Conservation (phyloP, 2,329 filamentous ascomycete species). For the Alternaria viburni region DNA sequence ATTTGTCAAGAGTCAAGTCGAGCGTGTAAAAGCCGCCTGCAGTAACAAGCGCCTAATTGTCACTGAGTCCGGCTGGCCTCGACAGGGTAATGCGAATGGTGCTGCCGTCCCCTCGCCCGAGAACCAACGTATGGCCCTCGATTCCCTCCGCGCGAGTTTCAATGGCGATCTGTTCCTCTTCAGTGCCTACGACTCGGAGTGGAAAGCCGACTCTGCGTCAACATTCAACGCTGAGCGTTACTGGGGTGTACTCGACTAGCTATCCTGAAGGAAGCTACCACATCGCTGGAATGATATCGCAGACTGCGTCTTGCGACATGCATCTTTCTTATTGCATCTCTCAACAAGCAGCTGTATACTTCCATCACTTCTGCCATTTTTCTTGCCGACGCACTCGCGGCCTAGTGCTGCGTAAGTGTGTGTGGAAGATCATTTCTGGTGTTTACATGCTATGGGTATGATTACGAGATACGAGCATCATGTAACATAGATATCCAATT, state of each 20-base stretch:
- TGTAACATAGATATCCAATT: constrained; percentile 38
- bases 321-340: background rate
- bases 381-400: constrained; percentile 21
- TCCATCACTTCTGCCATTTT: constrained; percentile 17
- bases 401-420: constrained; percentile 19
- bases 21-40: constrained; percentile 56
- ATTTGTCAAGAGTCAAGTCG: constrained; percentile 67
- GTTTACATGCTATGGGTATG: constrained; percentile 22
- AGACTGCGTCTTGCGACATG: constrained; percentile 2
- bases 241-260: constrained; percentile 64
- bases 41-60: constrained; percentile 69
- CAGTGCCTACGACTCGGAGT: constrained; percentile 78
- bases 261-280: background rate
- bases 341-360: constrained; percentile 15
- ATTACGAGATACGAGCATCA: constrained; percentile 20
- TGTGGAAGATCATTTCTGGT: constrained; percentile 29
- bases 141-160: constrained; percentile 68
- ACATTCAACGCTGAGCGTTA: constrained; percentile 77
- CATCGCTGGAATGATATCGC: background rate
- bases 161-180: constrained; percentile 71
- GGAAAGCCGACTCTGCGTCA: constrained; percentile 70
- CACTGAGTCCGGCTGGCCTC: constrained; percentile 87
- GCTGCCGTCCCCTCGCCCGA: constrained; percentile 70
- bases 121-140: constrained; percentile 71
- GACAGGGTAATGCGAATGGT: constrained; percentile 69